Evolutionary conservation across 1,284 basidiomycete genomes (phyloP).

Genomic region (Irpex rosettiformis): DNA sequence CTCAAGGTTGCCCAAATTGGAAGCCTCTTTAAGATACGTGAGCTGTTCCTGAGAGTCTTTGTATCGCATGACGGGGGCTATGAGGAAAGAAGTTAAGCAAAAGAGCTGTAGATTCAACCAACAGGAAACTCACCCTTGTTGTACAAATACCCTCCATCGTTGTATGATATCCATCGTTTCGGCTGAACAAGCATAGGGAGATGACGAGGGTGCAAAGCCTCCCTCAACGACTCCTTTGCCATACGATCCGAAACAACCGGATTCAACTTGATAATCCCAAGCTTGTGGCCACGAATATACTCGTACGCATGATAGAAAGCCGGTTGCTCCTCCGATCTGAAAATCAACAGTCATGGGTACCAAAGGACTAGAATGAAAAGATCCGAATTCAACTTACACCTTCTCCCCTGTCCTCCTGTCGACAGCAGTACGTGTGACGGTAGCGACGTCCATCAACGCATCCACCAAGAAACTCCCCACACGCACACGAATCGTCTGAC

Average conservation of each 20-base stretch:
- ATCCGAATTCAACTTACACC: constrained; percentile 41
- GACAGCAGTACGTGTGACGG: constrained; percentile 61
- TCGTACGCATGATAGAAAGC: constrained; percentile 95
- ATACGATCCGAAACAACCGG: constrained; percentile 77
- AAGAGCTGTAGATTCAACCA: background rate
- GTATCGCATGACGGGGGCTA: constrained; percentile 84
- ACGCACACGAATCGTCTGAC: constrained; percentile 71
- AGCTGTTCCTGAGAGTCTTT: constrained; percentile 90
- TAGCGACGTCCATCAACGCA: constrained; percentile 81
- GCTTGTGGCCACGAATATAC: constrained; percentile 87
- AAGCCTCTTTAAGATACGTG: constrained; percentile 77
- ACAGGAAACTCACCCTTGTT: constrained; percentile 55
- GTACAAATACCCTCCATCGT: constrained; percentile 84
- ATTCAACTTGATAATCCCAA: constrained; percentile 90
- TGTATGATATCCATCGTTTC: constrained; percentile 79
- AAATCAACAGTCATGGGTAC: constrained; percentile 5
- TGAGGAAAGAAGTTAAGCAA: constrained; percentile 2
- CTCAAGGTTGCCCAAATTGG: constrained; percentile 75
- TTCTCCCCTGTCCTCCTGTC: constrained; percentile 55
- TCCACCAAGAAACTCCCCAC: constrained; percentile 86
- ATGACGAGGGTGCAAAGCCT: constrained; percentile 88
- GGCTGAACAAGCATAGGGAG: constrained; percentile 95
- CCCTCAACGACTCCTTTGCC: constrained; percentile 73
- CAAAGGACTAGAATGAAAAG: background rate
- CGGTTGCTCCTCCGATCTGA: constrained; percentile 78